Percentiles rank a stretch among this genome's conserved stretches.
phyloP scores from a whole-genome alignment of 164 flowering plant species.

The Hamamelis virginiana region DNA sequence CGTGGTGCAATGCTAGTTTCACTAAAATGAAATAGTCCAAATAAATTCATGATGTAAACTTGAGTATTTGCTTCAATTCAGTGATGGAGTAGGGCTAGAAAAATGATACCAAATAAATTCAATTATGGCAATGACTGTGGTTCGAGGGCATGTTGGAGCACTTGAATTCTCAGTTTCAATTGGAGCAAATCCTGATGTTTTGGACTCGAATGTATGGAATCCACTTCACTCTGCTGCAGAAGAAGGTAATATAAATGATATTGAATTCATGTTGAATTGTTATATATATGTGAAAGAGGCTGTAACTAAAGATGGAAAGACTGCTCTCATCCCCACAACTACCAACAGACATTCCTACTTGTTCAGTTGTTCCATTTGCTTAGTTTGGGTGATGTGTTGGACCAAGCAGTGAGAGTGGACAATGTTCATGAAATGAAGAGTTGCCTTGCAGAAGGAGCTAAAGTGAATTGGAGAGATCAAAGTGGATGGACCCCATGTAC shows the following conservation, averaged over 20 bases:
- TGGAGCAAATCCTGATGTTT: conserved; percentile 40
- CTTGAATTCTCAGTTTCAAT: conserved; percentile 32
- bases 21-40: no score
- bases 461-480: conserved; percentile 58
- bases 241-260: conserved; percentile 45
- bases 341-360: conserved; percentile 52
- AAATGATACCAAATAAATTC: no score
- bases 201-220: conserved; percentile 49
- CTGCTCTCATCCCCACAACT: conserved; percentile 51
- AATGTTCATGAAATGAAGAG: conserved; percentile 52
- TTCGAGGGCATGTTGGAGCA: no score
- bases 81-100: no score
- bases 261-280: conserved; percentile 36
- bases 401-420: conserved; percentile 49
- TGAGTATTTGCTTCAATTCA: no score
- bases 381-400: conserved; percentile 49
- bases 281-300: conserved; percentile 38
- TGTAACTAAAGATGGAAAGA: conserved; percentile 50
- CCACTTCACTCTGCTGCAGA: conserved; percentile 69
- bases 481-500: conserved; percentile 83
- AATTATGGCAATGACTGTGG: no score
- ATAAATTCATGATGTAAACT: no score
- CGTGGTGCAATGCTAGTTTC: no score
- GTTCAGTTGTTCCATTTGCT: conserved; percentile 38
- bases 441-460: conserved; percentile 53